A percentile compares a stretch with the other conserved stretches of the same genome.
These are phyloP conservation scores for Discostella stelligeroides DNA, from an alignment of 108 stramenopile species.

Conservation along the genomic window DNA sequence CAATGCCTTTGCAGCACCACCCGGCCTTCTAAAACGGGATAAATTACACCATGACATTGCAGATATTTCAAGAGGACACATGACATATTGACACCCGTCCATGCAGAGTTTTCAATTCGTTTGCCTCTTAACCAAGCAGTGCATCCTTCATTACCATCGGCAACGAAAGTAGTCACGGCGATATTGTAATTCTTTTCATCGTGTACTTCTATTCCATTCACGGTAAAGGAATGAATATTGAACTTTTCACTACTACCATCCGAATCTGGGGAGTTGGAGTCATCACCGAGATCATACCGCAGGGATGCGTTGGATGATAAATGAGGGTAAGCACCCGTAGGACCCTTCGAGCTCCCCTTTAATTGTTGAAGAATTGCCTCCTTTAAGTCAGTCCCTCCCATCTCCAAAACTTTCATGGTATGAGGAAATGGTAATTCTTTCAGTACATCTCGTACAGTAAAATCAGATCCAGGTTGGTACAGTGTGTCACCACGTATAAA, in stretches of 20 bases:
- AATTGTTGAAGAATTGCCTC: constrained; percentile 42
- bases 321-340: constrained; percentile 48
- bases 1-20: constrained; percentile 3
- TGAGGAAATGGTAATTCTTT: constrained; percentile 47
- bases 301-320: constrained; percentile 37
- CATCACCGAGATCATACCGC: constrained; percentile 1
- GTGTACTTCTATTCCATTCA: constrained; percentile 28
- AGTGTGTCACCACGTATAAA: constrained; percentile 50
- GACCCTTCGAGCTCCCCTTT: constrained; percentile 32
- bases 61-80: constrained; percentile 43
- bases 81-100: constrained; percentile 28
- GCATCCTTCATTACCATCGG: constrained; percentile 45
- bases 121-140: constrained; percentile 25
- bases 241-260: constrained; percentile 4
- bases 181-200: constrained; percentile 28
- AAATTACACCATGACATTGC: constrained; percentile 8
- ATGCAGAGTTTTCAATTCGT: constrained; percentile 18
- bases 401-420: constrained; percentile 32
- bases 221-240: constrained; percentile 29
- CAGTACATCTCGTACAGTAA: constrained; percentile 37
- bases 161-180: constrained; percentile 42
- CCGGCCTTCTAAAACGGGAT: constrained; percentile 29
- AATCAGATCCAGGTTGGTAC: constrained; percentile 36
- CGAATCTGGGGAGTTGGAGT: background rate
- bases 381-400: constrained; percentile 27